Base-by-base conservation (phyloP, 305 asterid species). In the Rubia balearica region DNA sequence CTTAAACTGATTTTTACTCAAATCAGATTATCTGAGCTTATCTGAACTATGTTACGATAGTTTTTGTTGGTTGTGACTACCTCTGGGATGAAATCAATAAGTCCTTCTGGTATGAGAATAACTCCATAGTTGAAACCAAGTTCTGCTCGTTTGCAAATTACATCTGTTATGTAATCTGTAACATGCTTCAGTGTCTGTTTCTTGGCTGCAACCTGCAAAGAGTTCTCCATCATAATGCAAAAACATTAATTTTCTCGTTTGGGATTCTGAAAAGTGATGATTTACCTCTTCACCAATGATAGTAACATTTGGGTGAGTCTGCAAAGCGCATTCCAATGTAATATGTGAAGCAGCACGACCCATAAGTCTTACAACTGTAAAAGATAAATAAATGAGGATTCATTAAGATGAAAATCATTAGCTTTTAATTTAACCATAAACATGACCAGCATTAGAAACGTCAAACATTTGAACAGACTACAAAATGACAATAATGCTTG, bases 41-140 rank as follows among this genome's bases (percentile, higher is more conserved):
- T n/a, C n/a, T n/a, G n/a, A n/a, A n/a, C n/a, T n/a, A n/a, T n/a
- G n/a, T n/a, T n/a, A n/a, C n/a, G 24, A 17, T 42, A 46, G 27
- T 16, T 67, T 61, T 17, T 17, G 3, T 30, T 12, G 63, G 49
- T 51, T 69, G 57, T 59, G 57, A 61, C 36, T 48, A 87, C 92
- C 93, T 87, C 90, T 8, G 93, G 93, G 56, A 87, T 84, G 80
- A 87, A 87, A 71, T 87, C 93, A 72, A 87, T 87, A 62, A 87
- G 77, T 74, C 93, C 90, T 81, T 87, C 93, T 0, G 90, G 90
- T 70, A 86, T 76, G 64, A 88, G 86, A 71, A 88, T 84, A 65
- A 86, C 89, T 43, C 94, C 91, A 74, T 86, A 86, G 74, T 83
- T 88, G 76, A 74, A 84, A 53, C 89, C 89, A 74, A 70, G 38